These are phyloP conservation scores for Tolypocladium sp. DNA, from an alignment of 2,329 filamentous ascomycete genomes.

Conservation along the genomic window DNA sequence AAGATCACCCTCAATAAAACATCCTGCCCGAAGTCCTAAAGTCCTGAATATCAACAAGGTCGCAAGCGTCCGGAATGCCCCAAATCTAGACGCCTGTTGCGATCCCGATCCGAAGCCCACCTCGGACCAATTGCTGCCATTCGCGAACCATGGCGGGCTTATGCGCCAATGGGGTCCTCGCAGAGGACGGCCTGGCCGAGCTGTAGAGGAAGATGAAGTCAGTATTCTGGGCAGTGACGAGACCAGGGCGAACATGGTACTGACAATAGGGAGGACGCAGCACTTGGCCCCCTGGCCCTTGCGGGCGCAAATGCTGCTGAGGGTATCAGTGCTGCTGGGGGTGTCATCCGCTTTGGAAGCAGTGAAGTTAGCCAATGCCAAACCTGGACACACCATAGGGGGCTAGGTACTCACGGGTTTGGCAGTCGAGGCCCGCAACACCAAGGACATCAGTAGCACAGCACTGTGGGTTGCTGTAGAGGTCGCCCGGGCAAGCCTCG, in stretches of 20 bases:
- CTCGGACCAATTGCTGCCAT: not conserved
- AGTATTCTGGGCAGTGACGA: too few species aligned
- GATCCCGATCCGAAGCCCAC: not conserved
- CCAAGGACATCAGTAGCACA: slow-evolving; percentile 7
- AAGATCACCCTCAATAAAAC: not conserved
- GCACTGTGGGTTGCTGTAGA: slow-evolving; percentile 8
- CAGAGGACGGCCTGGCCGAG: not conserved
- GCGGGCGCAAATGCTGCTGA: not conserved
- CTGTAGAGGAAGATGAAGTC: not conserved
- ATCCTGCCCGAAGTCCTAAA: not conserved
- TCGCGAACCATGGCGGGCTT: not conserved
- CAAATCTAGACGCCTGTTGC: not conserved
- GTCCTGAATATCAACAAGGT: not conserved
- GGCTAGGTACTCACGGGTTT: slow-evolving; percentile 1
- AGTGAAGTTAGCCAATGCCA: not conserved
- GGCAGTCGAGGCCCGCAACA: slow-evolving; percentile 6
- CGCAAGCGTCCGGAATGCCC: not conserved
- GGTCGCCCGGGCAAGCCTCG: slow-evolving; percentile 1
- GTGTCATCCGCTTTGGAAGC: not conserved
- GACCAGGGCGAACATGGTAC: not conserved
- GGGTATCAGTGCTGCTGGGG: not conserved
- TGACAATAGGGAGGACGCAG: slow-evolving; percentile 7
- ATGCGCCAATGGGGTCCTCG: not conserved
- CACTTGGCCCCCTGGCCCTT: not conserved
- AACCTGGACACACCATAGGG: not conserved